A percentile compares a stretch with the other conserved stretches of the same genome.
Evolutionary conservation across 768 basidiomycete genomes (phyloP).

Genomic region (Tulasnella sp.): DNA sequence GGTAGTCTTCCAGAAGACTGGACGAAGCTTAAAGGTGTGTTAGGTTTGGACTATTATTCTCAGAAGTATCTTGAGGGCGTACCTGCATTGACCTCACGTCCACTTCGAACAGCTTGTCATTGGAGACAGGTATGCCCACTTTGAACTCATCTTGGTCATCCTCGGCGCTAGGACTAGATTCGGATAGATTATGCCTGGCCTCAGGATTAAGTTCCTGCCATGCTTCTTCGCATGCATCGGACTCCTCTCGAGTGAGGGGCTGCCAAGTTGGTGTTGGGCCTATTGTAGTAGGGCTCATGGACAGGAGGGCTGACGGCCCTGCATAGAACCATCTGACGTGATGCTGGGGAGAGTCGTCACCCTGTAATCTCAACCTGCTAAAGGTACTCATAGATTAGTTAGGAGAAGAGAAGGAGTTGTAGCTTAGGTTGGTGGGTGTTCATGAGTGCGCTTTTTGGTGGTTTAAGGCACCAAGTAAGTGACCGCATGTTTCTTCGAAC

Average conservation of each 20-base stretch:
- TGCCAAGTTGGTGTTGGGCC: constrained; percentile 19
- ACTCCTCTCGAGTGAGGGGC: constrained; percentile 22
- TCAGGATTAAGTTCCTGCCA: constrained; percentile 21
- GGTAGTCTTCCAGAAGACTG: constrained; percentile 33
- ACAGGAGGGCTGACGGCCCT: constrained; percentile 16
- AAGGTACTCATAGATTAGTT: too few species aligned
- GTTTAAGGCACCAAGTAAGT: too few species aligned
- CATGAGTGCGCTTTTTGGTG: too few species aligned
- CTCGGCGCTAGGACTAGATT: background rate
- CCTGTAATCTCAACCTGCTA: background rate
- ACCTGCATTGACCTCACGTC: constrained; percentile 24
- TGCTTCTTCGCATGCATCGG: constrained; percentile 22
- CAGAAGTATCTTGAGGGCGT: background rate
- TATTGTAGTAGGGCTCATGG: constrained; percentile 19
- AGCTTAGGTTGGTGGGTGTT: too few species aligned
- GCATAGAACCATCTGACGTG: constrained; percentile 18
- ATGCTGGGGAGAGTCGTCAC: constrained; percentile 1
- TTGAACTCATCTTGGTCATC: constrained; percentile 18
- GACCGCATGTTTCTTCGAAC: too few species aligned
- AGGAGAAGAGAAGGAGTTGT: too few species aligned
- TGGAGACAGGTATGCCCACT: constrained; percentile 21
- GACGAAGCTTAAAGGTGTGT: constrained; percentile 22
- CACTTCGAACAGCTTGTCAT: constrained; percentile 25
- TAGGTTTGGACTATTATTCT: background rate
- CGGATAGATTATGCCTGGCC: background rate